Base-by-base conservation (phyloP, 108 stramenopile genomes). In the Schizochytrium sp. region DNA sequence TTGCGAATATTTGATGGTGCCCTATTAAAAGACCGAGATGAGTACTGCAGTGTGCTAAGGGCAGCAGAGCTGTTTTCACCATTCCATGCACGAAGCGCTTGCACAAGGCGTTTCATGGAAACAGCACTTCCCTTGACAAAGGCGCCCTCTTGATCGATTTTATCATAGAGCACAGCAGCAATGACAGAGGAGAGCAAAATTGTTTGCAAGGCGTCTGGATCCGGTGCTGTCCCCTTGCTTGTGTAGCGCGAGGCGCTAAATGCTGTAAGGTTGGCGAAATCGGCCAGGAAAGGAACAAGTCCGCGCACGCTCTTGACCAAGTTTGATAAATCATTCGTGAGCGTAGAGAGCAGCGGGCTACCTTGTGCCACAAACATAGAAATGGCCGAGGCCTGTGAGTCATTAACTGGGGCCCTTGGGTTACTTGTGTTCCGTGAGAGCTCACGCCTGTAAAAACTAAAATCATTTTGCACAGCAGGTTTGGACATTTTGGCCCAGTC, bases 381-480 rank as follows among this genome's bases (percentile, higher is more conserved):
- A 5, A 83, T 55, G 47, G 76, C 76, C 49, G 76, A 83, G 2
- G 76, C 76, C 53, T 47, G 10, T 5, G 76, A 55, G 1, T 83
- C 76, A 28, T 83, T 53, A 47, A 83, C 76, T 1, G 76, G 76
- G 28, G 55, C 76, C 38, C 47, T 5, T 47, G 76, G 76, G 76
- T 49, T 83, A 55, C 55, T 83, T 40, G 40, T 28, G 50, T 55
- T 55, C n/a, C 55, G 49, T 47, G 50, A 49, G 8, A 83, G 76
- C 76, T 83, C 76, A 53, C 76, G 76, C 8, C 76, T 7, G 76
- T 83, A 83, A 3, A 83, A 83, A 53, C 76, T 83, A 55, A 83
- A 83, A 53, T 83, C 76, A 40, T 83, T 83, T 2, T 83, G 76
- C 47, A 83, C 53, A 40, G 76, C 76, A 10, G 76, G 76, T 28